A percentile compares a stretch with the other conserved stretches of the same genome.
Conservation (phyloP, 2,329 filamentous ascomycete genomes). For the Stemphylium beticola region DNA sequence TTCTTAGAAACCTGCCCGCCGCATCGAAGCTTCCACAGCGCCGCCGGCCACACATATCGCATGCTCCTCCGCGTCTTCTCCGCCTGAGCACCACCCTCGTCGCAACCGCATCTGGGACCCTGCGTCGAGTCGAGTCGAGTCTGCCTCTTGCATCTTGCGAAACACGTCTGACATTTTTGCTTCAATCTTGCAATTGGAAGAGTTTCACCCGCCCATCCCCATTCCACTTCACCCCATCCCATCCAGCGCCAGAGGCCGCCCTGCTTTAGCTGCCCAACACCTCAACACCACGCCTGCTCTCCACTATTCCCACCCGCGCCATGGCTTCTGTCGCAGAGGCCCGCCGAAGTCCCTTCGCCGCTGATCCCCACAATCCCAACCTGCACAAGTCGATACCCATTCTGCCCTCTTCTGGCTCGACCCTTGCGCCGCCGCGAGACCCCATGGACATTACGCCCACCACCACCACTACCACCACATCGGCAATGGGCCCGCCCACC, state of each 20-base stretch:
- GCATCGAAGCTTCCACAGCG: slow-evolving; percentile 9
- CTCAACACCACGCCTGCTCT: slow-evolving; percentile 18
- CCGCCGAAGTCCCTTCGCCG: slow-evolving; percentile 55
- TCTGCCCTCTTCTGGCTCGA: slow-evolving; percentile 55
- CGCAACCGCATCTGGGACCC: slow-evolving; percentile 13
- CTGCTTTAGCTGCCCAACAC: slow-evolving; percentile 20
- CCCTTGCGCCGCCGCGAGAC: slow-evolving; percentile 55
- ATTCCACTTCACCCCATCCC: not conserved
- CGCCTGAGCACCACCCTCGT: slow-evolving; percentile 7
- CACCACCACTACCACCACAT: slow-evolving; percentile 47
- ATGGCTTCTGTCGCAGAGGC: slow-evolving; percentile 56
- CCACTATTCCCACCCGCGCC: slow-evolving; percentile 16
- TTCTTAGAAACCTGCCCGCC: slow-evolving; percentile 5
- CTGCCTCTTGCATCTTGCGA: slow-evolving; percentile 8
- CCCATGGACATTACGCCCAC: slow-evolving; percentile 60
- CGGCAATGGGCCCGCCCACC: slow-evolving; percentile 56
- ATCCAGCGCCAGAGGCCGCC: not conserved
- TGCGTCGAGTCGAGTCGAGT: slow-evolving; percentile 13
- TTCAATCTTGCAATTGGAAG: not conserved
- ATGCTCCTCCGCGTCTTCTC: slow-evolving; percentile 21
- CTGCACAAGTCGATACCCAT: slow-evolving; percentile 61
- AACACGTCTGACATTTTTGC: slow-evolving; percentile 2
- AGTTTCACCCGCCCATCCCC: not conserved
- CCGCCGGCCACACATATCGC: slow-evolving; percentile 21
- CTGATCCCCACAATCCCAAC: slow-evolving; percentile 49